phyloP scores from a whole-genome alignment of 768 basidiomycete species.

The Termitomyces sp. region DNA sequence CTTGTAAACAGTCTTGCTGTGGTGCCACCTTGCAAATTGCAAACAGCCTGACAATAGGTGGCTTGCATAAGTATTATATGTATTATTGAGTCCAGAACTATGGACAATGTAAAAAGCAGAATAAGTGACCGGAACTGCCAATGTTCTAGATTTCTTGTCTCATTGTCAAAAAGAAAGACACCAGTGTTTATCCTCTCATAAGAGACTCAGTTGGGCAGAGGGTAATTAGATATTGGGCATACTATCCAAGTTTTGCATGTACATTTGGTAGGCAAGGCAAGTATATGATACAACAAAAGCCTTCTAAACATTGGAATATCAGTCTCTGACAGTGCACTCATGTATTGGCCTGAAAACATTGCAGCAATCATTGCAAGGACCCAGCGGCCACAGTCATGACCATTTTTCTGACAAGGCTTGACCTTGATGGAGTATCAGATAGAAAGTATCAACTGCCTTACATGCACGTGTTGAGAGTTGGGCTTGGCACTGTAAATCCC shows the following conservation, averaged over 20 bases:
- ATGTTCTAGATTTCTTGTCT: no score
- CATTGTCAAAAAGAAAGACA: no score
- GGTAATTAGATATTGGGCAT: not conserved
- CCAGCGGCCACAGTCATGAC: constrained; percentile 9
- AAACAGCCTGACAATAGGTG: no score
- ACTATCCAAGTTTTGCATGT: not conserved
- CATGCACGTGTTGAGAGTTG: not conserved
- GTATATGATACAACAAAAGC: not conserved
- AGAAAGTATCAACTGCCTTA: not conserved
- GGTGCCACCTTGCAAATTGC: no score
- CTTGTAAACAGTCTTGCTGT: no score
- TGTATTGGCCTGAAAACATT: not conserved
- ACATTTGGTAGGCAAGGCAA: not conserved
- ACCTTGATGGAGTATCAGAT: constrained; percentile 17
- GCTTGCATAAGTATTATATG: no score
- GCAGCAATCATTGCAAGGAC: constrained; percentile 6
- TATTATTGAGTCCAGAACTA: no score
- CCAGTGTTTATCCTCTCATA: no score
- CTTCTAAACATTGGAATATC: not conserved
- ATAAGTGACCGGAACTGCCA: no score
- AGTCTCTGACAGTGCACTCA: not conserved
- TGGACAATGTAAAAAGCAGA: no score
- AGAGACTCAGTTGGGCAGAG: not conserved
- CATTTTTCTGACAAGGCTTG: constrained; percentile 4
- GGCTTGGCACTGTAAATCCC: not conserved